Base-by-base conservation (phyloP, 805 yeast species). In the Candida insectorum region DNA sequence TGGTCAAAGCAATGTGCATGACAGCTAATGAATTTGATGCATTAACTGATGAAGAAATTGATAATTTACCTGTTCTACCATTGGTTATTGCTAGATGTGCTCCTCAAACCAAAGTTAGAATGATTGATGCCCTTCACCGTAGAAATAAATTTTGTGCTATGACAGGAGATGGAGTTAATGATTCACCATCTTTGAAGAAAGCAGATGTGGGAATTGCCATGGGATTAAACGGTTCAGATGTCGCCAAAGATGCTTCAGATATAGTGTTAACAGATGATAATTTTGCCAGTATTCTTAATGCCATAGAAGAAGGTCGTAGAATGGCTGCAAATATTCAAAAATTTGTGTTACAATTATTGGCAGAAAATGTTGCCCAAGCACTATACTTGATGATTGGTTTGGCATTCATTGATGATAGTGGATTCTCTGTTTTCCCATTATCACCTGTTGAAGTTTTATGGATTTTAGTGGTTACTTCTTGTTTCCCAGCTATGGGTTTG, bases 141-240 rank as follows among this genome's bases (percentile, higher is more conserved):
- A 50, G 68, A 28, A 34, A 43, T 6, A 62, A 60, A 42, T 60
- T 59, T 30, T 58, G 55, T 23, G 68, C 68, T 14, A 62, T 62
- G 68, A 62, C 68, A 10, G 68, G 68, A 32, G 91, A 83, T 54
- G 91, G 91, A 43, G 89, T 83, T 28, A 83, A 83, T 54, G 91
- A 83, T 52, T 81, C 88, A 2, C 91, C 91, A 16, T 75, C 84
- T 22, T 64, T 83, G 58, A 82, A 82, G 54, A 77, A 68, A 43
- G 82, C 91, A 3, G 88, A 83, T 56, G 85, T 83, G 36, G 91
- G 91, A 44, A 81, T 83, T 55, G 87, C 91, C 8, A 83, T 83
- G 91, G 91, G 91, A 29, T 45, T 60, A 21, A 75, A 81, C 40
- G 91, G 91, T 4, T 78, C 85, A 9, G 91, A 83, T 62, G 91